phyloP scores from a whole-genome alignment of 2,329 filamentous ascomycete genomes.

The Colletotrichum limetticola region DNA sequence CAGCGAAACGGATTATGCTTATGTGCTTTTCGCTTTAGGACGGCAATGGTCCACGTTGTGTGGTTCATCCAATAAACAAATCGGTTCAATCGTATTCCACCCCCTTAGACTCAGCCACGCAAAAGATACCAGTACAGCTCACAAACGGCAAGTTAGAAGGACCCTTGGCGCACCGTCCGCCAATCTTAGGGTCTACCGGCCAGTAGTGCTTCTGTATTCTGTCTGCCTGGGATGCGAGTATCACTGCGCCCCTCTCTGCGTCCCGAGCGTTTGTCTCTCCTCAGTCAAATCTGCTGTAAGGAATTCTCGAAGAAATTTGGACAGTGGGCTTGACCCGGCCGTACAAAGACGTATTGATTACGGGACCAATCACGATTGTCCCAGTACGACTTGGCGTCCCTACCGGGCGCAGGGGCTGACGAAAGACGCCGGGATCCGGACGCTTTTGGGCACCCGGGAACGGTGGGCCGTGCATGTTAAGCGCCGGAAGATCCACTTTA shows the following conservation, averaged over 20 bases:
- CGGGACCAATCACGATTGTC: conserved; percentile 1
- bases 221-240: neutral
- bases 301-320: neutral
- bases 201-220: neutral
- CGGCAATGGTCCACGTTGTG: neutral
- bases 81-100: neutral
- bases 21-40: neutral
- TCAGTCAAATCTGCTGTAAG: too few relatives aligned
- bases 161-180: neutral
- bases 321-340: neutral
- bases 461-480: conserved; percentile 1
- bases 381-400: conserved; percentile 5
- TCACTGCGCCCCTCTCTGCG: conserved; percentile 18
- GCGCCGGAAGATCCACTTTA: neutral
- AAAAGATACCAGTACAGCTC: neutral
- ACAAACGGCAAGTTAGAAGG: neutral
- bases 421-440: neutral
- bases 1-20: neutral
- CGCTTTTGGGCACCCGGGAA: neutral
- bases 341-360: neutral
- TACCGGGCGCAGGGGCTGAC: neutral
- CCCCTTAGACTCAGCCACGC: neutral
- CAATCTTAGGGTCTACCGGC: neutral
- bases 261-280: conserved; percentile 6
- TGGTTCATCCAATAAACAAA: neutral